Base-by-base conservation (phyloP, 345 rosid species). In the Abelmoschus esculentus region DNA sequence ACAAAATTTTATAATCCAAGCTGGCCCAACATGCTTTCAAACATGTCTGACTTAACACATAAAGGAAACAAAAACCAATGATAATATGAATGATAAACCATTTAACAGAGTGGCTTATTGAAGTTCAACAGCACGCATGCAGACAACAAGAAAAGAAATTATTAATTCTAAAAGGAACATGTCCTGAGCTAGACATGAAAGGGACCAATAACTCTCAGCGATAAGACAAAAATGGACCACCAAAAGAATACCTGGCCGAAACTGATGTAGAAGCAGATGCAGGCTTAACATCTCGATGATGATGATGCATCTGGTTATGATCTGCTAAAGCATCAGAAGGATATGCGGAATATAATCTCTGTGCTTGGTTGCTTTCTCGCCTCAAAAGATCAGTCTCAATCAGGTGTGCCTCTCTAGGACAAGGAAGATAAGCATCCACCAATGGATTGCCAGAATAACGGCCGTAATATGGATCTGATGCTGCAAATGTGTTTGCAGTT, bases 171-270 rank as follows among this genome's bases (percentile, higher is more conserved):
- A 4, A 42, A 44, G 7, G 9, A 15, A 11, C 67, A 19, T 18
- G 67, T 40, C 31, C 40, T 2, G 6, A 18, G 67, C 40, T 38
- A 18, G 31, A n/a, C 3, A 38, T 36, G 66, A 17, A 17, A 61
- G 6, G 4, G 22, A 32, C 22, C 5, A 11, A 61, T 61, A n/a
- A 38, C 12, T 22, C 17, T 31, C 17, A 31, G 34, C 32, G 34
- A 56, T 26, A 54, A 7, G 28, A 18, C 15, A 73, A 32, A 7
- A 92, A 77, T 1, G 86, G 82, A 28, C 87, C 86, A 1, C 82
- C 76, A 61, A 86, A 84, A 6, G 85, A 72, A 83, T 84, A 93
- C 22, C 89, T 82, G 4, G 92, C 87, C 53, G 88, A 74, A 66
- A 86, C 88, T 22, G 86, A 68, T 42, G 80, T 62, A 9, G 76